Conservation (phyloP, 768 basidiomycete genomes). For the Lactifluus hygrophoroides region DNA sequence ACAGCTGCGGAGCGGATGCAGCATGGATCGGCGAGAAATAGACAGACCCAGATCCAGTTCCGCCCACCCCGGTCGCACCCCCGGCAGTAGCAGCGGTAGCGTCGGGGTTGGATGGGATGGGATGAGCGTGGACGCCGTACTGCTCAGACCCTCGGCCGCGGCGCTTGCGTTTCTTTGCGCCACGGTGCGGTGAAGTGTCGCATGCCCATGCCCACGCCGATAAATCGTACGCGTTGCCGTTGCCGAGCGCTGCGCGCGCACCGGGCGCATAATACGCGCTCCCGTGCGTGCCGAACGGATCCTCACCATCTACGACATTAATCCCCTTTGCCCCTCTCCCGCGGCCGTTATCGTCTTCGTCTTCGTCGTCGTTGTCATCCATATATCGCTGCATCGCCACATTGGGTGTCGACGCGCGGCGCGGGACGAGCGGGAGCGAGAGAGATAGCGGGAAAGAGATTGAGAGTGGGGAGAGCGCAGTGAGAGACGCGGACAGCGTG, state of each 20-base stretch:
- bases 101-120: not conserved
- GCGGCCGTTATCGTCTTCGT: not conserved
- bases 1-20: slow-evolving; percentile 8
- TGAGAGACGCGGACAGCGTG: slow-evolving; percentile 7
- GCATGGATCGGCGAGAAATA: slow-evolving; percentile 4
- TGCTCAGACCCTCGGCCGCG: not conserved
- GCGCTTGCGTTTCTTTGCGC: not conserved
- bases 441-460: slow-evolving; percentile 2
- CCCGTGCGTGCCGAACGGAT: slow-evolving; percentile 7
- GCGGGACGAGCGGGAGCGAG: slow-evolving; percentile 3
- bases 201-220: slow-evolving; percentile 15
- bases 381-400: not conserved
- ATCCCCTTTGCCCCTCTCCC: too few relatives aligned
- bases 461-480: slow-evolving; percentile 10
- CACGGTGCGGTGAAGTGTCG: not conserved
- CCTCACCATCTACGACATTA: not conserved
- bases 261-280: slow-evolving; percentile 6
- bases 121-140: not conserved
- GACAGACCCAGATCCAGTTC: not conserved
- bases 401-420: not conserved
- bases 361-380: not conserved
- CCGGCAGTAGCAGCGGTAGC: not conserved
- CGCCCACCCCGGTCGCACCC: not conserved
- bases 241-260: not conserved
- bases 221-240: slow-evolving; percentile 9